phyloP scores from a whole-genome alignment of 192 early-diverging fungal species.

The Funneliformis mosseae region DNA sequence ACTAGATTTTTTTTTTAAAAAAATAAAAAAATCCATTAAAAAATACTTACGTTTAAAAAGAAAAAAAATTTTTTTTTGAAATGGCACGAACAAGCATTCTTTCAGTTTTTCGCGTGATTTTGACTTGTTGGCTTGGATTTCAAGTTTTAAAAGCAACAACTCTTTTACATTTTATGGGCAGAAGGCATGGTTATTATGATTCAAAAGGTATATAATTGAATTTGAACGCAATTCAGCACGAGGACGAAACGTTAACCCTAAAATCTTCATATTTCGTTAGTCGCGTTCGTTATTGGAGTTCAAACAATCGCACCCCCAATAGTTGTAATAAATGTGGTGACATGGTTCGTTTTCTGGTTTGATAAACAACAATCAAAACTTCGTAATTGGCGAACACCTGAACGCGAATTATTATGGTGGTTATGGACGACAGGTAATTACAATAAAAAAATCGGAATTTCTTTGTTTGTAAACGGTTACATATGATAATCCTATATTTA shows the following conservation, averaged over 20 bases:
- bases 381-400: conserved; percentile 27
- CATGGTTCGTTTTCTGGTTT: conserved; percentile 30
- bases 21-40: neutral
- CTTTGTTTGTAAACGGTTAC: neutral
- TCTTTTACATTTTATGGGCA: neutral
- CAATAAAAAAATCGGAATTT: too few relatives aligned
- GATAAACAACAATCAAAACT: conserved; percentile 23
- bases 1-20: neutral
- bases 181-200: conserved; percentile 22
- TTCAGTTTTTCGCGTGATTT: neutral
- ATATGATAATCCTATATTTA: neutral
- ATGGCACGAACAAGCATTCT: conserved; percentile 9
- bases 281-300: conserved; percentile 13
- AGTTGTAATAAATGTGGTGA: conserved; percentile 24
- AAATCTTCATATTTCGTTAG: neutral
- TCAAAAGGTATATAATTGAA: conserved; percentile 13
- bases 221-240: neutral
- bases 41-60: neutral
- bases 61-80: neutral
- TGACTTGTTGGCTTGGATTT: conserved; percentile 19
- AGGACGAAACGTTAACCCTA: neutral
- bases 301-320: conserved; percentile 8
- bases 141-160: conserved; percentile 10
- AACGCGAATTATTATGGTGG: conserved; percentile 31
- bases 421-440: conserved; percentile 29